A percentile compares a stretch with the other conserved stretches of the same genome.
These are phyloP conservation scores for Tetracentron sinense DNA, from an alignment of 164 flowering plant species.

Conservation along the genomic window DNA sequence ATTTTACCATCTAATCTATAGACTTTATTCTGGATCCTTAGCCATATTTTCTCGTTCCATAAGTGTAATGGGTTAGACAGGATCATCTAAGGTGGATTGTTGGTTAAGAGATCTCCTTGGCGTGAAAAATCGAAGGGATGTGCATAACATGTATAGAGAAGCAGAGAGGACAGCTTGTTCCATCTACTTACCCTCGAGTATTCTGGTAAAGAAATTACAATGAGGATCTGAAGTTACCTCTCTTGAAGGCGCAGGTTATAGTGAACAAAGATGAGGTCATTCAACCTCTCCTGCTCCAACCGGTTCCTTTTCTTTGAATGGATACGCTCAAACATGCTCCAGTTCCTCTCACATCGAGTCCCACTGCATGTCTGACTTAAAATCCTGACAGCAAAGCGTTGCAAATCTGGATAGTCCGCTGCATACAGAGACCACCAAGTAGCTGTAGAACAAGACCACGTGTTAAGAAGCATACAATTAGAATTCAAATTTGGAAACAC, in stretches of 20 bases:
- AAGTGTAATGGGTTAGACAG: too few species aligned
- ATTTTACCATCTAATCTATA: too few species aligned
- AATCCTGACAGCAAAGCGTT: slow-evolving; percentile 34
- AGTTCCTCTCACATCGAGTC: slow-evolving; percentile 13
- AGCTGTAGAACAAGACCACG: slow-evolving; percentile 23
- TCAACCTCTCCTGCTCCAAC: slow-evolving; percentile 29
- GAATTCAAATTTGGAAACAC: slow-evolving; percentile 2
- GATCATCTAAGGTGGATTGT: too few species aligned
- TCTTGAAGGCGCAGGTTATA: slow-evolving; percentile 32
- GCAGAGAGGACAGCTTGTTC: slow-evolving; percentile 3
- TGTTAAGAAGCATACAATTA: background rate
- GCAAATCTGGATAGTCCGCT: slow-evolving; percentile 34
- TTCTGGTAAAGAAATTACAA: background rate
- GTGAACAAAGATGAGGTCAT: slow-evolving; percentile 29
- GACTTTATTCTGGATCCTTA: too few species aligned
- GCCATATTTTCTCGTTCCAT: too few species aligned
- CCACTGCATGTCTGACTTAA: slow-evolving; percentile 37
- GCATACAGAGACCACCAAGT: slow-evolving; percentile 50
- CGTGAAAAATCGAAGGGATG: background rate
- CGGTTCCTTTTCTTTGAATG: slow-evolving; percentile 27
- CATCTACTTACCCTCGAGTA: background rate
- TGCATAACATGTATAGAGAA: background rate
- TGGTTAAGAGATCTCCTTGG: background rate
- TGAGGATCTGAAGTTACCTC: slow-evolving; percentile 25
- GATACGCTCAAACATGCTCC: slow-evolving; percentile 27